These are phyloP conservation scores for Tephrocybe sp. DNA, from an alignment of 768 basidiomycete species.

Conservation along the genomic window DNA sequence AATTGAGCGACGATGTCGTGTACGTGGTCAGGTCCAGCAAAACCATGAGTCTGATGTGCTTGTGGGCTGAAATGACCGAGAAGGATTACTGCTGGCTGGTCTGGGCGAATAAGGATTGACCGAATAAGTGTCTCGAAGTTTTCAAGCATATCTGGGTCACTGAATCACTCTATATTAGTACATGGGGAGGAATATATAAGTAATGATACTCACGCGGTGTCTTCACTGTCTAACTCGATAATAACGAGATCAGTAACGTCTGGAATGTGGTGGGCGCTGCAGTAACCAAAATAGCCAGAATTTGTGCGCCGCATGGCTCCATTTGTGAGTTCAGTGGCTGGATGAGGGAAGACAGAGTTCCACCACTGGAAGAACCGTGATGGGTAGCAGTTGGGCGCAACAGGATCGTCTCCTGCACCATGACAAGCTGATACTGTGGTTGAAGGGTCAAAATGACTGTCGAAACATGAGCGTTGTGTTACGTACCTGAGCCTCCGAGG, in stretches of 20 bases:
- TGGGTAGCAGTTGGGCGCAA: slow-evolving; percentile 85
- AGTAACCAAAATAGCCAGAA: slow-evolving; percentile 94
- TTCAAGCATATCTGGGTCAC: slow-evolving; percentile 69
- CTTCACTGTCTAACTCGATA: slow-evolving; percentile 91
- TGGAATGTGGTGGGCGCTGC: slow-evolving; percentile 89
- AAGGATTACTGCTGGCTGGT: slow-evolving; percentile 88
- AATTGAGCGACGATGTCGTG: slow-evolving; percentile 92
- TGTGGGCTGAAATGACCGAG: slow-evolving; percentile 97
- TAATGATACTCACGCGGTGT: slow-evolving; percentile 65
- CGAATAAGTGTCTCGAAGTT: slow-evolving; percentile 93
- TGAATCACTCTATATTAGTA: slow-evolving; percentile 24
- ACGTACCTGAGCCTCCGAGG: slow-evolving; percentile 81
- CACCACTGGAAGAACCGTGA: slow-evolving; percentile 97
- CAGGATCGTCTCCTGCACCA: slow-evolving; percentile 89
- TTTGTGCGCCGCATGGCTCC: slow-evolving; percentile 92
- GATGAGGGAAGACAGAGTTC: slow-evolving; percentile 97
- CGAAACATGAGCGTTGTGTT: neutral
- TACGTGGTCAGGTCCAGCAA: slow-evolving; percentile 86
- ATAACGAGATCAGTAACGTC: slow-evolving; percentile 94
- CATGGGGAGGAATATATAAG: neutral
- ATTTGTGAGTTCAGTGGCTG: slow-evolving; percentile 96
- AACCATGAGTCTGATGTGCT: slow-evolving; percentile 74
- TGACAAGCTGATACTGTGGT: slow-evolving; percentile 88
- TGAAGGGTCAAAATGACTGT: slow-evolving; percentile 4
- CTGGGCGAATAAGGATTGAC: slow-evolving; percentile 85